Evolutionary conservation across 1,284 basidiomycete genomes (phyloP).

Genomic region (Pseudozyma hubeiensis): DNA sequence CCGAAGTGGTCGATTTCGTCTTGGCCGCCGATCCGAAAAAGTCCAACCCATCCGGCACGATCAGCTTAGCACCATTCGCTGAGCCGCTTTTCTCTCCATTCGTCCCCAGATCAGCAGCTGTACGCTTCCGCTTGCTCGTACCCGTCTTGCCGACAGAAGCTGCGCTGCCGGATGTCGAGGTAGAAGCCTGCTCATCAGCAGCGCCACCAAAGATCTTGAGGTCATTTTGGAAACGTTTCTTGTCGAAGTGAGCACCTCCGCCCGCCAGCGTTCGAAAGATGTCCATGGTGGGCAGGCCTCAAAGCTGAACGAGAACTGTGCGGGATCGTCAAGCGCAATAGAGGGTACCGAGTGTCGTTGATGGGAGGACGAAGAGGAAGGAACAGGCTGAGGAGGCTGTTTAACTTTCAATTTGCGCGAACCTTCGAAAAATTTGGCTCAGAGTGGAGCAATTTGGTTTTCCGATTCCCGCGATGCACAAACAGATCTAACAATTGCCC

Average conservation of each 20-base stretch:
- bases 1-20: slow-evolving; percentile 71
- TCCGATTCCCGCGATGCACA: slow-evolving; percentile 20
- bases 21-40: slow-evolving; percentile 55
- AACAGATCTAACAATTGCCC: not conserved
- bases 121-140: slow-evolving; percentile 17
- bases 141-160: not conserved
- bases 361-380: not conserved
- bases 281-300: slow-evolving; percentile 57
- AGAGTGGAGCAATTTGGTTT: slow-evolving; percentile 12
- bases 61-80: slow-evolving; percentile 27
- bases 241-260: slow-evolving; percentile 75
- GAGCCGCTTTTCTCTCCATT: not conserved
- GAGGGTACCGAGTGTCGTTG: not conserved
- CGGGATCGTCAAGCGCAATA: not conserved
- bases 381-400: not conserved
- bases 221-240: slow-evolving; percentile 79
- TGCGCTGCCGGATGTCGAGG: slow-evolving; percentile 6
- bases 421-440: slow-evolving; percentile 43
- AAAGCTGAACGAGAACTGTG: not conserved
- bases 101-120: not conserved
- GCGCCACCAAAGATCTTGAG: slow-evolving; percentile 76
- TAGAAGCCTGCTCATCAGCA: slow-evolving; percentile 10
- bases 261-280: slow-evolving; percentile 64
- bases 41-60: slow-evolving; percentile 57
- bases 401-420: slow-evolving; percentile 7